Conservation (phyloP, 495 filamentous ascomycete species). For the Penicillium waksmanii region DNA sequence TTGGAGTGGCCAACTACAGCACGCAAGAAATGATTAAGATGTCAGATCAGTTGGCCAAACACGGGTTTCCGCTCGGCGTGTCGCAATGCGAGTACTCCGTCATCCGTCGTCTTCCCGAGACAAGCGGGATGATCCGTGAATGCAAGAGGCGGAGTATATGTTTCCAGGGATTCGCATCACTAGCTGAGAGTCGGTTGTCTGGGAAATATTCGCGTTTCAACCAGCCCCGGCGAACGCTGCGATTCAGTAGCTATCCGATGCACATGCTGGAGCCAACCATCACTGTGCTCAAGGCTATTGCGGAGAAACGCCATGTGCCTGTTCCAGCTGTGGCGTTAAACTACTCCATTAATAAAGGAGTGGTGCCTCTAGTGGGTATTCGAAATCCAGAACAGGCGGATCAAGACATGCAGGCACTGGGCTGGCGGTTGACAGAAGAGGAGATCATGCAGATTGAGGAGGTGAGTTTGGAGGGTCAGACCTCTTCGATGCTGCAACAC, state of each 20-base stretch:
- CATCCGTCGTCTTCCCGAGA: conserved; percentile 28
- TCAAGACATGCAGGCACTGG: conserved; percentile 30
- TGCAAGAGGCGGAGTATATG: conserved; percentile 29
- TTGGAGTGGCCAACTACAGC: conserved; percentile 49
- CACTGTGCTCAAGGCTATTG: conserved; percentile 31
- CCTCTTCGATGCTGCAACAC: conserved; percentile 28
- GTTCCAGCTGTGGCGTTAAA: conserved; percentile 45
- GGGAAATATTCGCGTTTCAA: conserved; percentile 31
- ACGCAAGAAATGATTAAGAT: conserved; percentile 45
- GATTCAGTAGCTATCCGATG: conserved; percentile 37
- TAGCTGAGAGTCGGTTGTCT: conserved; percentile 26
- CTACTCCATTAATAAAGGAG: conserved; percentile 41
- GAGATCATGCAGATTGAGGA: conserved; percentile 31
- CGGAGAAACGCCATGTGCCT: conserved; percentile 27
- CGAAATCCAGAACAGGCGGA: conserved; percentile 28
- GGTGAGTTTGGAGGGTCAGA: conserved; percentile 28
- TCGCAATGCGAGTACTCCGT: conserved; percentile 35
- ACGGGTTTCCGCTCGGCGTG: conserved; percentile 24
- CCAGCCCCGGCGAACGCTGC: conserved; percentile 20
- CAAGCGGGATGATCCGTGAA: conserved; percentile 28
- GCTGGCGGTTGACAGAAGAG: conserved; percentile 31
- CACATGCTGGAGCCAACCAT: conserved; percentile 31
- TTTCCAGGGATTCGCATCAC: conserved; percentile 33
- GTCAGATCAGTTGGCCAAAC: conserved; percentile 26
- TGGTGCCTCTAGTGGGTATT: conserved; percentile 27